phyloP scores from a whole-genome alignment of 2,329 filamentous ascomycete genomes.

The Xenoacremonium recifei region DNA sequence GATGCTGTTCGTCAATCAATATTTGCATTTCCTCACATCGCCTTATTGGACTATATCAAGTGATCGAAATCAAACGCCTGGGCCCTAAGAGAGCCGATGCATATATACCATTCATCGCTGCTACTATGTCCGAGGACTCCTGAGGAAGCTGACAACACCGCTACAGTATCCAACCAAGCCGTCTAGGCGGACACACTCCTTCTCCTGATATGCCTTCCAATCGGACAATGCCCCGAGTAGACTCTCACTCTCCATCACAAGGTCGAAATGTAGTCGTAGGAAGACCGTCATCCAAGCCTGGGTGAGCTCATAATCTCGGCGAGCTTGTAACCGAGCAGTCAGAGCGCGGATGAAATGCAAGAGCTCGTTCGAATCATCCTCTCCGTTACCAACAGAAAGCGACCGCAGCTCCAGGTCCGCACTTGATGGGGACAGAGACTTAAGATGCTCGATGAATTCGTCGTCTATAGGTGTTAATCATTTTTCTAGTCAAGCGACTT shows the following conservation, averaged over 20 bases:
- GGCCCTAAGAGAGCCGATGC: neutral
- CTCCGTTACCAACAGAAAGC: slow-evolving; percentile 50
- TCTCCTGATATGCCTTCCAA: slow-evolving; percentile 73
- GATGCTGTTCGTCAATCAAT: slow-evolving; percentile 13
- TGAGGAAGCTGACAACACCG: slow-evolving; percentile 80
- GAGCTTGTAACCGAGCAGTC: slow-evolving; percentile 64
- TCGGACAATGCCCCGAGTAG: slow-evolving; percentile 59
- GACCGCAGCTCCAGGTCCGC: slow-evolving; percentile 91
- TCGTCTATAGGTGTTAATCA: slow-evolving; percentile 47
- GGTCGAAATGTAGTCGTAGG: slow-evolving; percentile 70
- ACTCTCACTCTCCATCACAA: slow-evolving; percentile 48
- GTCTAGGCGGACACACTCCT: slow-evolving; percentile 68
- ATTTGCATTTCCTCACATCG: slow-evolving; percentile 9
- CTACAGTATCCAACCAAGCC: slow-evolving; percentile 82
- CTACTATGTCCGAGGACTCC: slow-evolving; percentile 54
- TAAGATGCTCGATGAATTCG: slow-evolving; percentile 74
- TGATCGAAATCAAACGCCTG: neutral
- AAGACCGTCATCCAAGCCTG: slow-evolving; percentile 99
- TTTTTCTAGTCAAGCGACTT: slow-evolving; percentile 3
- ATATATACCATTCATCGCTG: neutral
- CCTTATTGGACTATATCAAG: neutral
- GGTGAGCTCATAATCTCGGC: slow-evolving; percentile 86
- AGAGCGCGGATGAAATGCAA: slow-evolving; percentile 79
- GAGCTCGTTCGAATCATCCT: slow-evolving; percentile 64
- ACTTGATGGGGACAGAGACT: slow-evolving; percentile 76